Evolutionary conservation across 2,329 filamentous ascomycete genomes (phyloP), one percentile per base, ranked within the genome.

Genomic region (Venturia asperata): DNA sequence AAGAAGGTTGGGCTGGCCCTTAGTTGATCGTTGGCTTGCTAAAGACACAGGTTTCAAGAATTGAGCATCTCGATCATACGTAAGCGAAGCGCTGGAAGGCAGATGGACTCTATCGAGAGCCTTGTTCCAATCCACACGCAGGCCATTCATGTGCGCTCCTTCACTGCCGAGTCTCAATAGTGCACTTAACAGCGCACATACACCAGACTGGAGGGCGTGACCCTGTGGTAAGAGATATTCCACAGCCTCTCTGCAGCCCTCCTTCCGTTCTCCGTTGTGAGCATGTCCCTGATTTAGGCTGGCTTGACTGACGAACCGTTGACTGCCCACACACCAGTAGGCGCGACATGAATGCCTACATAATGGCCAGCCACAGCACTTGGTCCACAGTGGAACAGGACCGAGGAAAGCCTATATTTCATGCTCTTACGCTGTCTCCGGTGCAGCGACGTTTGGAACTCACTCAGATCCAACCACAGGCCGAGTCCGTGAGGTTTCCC

Each of bases 381-480:
- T 39, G 21, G 9, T 5, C 43, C 43, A 24, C 42, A 21, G 21
- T 63, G 61, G 30, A 49, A 63, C 27, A 63, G 19, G 41, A 63
- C 61, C 4, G 61, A 63, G 21, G 61, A 49, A 2, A 63, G 42
- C 21, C 42, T 45, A 30, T 63, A 63, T n/a, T 41, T 37, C n/a
- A 63, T 27, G 21, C 42, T 37, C 41, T 43, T 39, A 3, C 30
- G n/a, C 34, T n/a, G 39, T 34, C 39, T 21, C n/a, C 61, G 37
- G 13, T 34, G 30, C 24, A 24, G 5, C 7, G 34, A 21, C 30
- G 41, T 9, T n/a, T 49, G 41, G 19, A 45, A 43, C n/a, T 47
- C 21, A 41, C 30, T 63, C 10, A 63, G 13, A 49, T 63, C 61
- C n/a, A 63, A 27, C 61, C 61, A 63, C 21, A 63, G 61, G 30